Evolutionary conservation across 2,329 filamentous ascomycete genomes (phyloP).

Genomic region (Sporothrix mexicana): DNA sequence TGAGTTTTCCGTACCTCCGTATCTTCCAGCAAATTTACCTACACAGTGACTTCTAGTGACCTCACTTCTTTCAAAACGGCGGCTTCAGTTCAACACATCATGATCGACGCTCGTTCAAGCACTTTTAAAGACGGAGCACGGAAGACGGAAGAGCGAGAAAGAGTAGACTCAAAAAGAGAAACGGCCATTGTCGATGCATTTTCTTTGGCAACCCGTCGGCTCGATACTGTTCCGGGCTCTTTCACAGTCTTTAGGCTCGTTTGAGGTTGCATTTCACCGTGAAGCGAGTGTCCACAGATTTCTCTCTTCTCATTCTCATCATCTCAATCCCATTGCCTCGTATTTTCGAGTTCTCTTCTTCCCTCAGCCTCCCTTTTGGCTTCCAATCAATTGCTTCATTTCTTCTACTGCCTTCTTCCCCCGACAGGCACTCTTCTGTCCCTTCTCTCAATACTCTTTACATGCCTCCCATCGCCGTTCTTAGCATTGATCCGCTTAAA

Average conservation of each 20-base stretch:
- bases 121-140: background rate
- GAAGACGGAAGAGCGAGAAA: constrained; percentile 4
- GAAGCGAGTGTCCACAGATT: constrained; percentile 9
- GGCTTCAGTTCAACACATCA: background rate
- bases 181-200: background rate
- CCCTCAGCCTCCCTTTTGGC: constrained; percentile 25
- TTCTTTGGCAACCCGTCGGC: constrained; percentile 19
- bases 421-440: background rate
- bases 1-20: no score
- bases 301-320: constrained; percentile 5
- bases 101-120: constrained; percentile 23
- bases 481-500: constrained; percentile 17
- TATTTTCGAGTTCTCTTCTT: background rate
- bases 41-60: background rate
- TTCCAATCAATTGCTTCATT: constrained; percentile 15
- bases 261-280: constrained; percentile 30
- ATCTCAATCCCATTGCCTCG: background rate
- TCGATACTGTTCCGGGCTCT: constrained; percentile 14
- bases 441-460: constrained; percentile 1
- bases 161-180: background rate
- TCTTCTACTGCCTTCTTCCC: constrained; percentile 16
- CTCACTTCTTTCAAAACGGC: constrained; percentile 27
- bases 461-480: constrained; percentile 11
- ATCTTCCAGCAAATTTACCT: background rate
- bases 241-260: constrained; percentile 17